These are phyloP conservation scores for Scheffersomyces quercinus DNA, from an alignment of 1,139 yeast genomes.

Conservation along the genomic window DNA sequence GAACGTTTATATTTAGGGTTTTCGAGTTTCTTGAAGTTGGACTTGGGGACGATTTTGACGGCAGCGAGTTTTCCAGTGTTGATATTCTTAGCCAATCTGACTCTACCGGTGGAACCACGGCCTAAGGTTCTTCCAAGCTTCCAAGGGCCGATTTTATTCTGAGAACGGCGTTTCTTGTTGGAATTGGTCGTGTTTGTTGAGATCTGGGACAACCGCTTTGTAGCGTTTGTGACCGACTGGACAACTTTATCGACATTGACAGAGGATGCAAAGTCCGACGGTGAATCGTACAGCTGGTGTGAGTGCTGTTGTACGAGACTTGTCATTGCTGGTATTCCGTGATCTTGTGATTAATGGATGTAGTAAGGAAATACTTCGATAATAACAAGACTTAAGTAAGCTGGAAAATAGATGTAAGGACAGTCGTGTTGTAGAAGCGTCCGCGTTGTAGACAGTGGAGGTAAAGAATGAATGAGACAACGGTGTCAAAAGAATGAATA, in stretches of 20 bases:
- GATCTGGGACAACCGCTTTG: slow-evolving; percentile 62
- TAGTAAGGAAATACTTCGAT: no score
- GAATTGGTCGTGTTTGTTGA: slow-evolving; percentile 54
- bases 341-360: no score
- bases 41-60: slow-evolving; percentile 92
- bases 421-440: no score
- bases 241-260: slow-evolving; percentile 48
- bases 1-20: slow-evolving; percentile 45
- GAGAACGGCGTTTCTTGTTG: slow-evolving; percentile 55
- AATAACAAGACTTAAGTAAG: no score
- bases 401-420: no score
- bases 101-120: slow-evolving; percentile 93
- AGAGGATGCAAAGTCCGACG: slow-evolving; percentile 21
- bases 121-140: slow-evolving; percentile 92
- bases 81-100: slow-evolving; percentile 83
- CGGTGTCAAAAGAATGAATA: no score
- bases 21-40: slow-evolving; percentile 58
- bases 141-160: slow-evolving; percentile 94
- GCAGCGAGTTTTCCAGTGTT: slow-evolving; percentile 91
- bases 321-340: slow-evolving; percentile 15
- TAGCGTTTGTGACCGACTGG: slow-evolving; percentile 60
- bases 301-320: slow-evolving; percentile 25
- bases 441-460: no score
- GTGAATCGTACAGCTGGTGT: slow-evolving; percentile 18
- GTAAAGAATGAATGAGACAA: no score